phyloP scores from a whole-genome alignment of 176 grass and related monocot species.

The Musa itinerans region DNA sequence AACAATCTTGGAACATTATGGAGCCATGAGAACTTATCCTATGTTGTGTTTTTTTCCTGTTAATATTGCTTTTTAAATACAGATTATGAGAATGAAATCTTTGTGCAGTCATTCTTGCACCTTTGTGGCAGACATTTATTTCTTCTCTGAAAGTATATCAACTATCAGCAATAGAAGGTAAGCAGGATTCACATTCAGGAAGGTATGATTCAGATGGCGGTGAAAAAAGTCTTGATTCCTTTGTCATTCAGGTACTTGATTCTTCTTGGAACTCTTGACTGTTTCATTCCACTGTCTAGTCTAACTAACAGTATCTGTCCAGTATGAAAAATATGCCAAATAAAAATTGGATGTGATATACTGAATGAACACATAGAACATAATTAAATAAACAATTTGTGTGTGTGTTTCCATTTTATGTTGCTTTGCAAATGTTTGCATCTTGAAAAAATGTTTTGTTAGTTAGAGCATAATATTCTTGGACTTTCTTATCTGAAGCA shows the following conservation, averaged over 20 bases:
- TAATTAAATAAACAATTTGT: too few relatives aligned
- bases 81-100: conserved; percentile 4
- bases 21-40: background rate
- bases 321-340: background rate
- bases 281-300: conserved; percentile 3
- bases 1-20: conserved; percentile 9
- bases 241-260: conserved; percentile 69
- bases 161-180: conserved; percentile 58
- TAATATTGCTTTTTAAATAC: background rate
- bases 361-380: too few relatives aligned
- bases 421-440: too few relatives aligned
- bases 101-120: conserved; percentile 56
- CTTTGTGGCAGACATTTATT: conserved; percentile 90
- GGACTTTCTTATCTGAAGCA: too few relatives aligned
- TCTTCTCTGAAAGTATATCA: conserved; percentile 72
- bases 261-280: background rate
- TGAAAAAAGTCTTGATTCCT: conserved; percentile 82
- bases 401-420: too few relatives aligned
- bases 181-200: conserved; percentile 51
- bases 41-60: background rate
- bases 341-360: too few relatives aligned
- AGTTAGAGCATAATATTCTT: too few relatives aligned
- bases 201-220: conserved; percentile 84
- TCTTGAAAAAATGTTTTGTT: too few relatives aligned
- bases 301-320: background rate